Evolutionary conservation across 805 yeast species (phyloP).

Genomic region (Dipodascopsis uninucleata): DNA sequence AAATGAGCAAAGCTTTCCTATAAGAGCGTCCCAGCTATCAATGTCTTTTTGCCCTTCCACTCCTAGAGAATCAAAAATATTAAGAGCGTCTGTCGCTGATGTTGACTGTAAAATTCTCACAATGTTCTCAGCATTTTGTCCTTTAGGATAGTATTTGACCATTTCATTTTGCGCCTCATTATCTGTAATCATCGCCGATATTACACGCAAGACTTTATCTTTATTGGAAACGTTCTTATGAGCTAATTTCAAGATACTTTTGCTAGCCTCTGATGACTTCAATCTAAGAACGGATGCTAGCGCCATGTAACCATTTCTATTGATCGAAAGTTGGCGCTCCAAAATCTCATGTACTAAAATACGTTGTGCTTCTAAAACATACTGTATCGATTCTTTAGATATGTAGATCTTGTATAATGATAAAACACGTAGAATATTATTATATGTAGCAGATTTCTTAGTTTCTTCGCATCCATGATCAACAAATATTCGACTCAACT

Average conservation of each 20-base stretch:
- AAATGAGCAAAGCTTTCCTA: conserved; percentile 2
- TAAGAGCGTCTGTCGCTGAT: conserved; percentile 8
- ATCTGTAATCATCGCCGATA: conserved; percentile 4
- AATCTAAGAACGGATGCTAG: conserved; percentile 10
- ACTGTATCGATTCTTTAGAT: not conserved
- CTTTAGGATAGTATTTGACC: conserved; percentile 9
- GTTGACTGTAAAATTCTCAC: conserved; percentile 3
- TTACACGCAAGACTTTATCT: not conserved
- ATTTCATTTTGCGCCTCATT: not conserved
- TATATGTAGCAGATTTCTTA: conserved; percentile 17
- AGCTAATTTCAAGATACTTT: conserved; percentile 6
- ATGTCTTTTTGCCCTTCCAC: conserved; percentile 6
- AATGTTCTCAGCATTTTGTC: not conserved
- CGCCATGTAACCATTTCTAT: conserved; percentile 16
- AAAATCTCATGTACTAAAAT: conserved; percentile 8
- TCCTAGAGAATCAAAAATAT: conserved; percentile 6
- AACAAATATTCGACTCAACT: conserved; percentile 12
- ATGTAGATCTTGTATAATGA: conserved; percentile 4
- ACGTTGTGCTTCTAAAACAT: conserved; percentile 7
- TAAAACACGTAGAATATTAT: conserved; percentile 6
- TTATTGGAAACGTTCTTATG: conserved; percentile 11
- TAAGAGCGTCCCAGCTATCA: conserved; percentile 13
- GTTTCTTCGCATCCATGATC: not conserved
- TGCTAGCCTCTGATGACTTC: conserved; percentile 8
- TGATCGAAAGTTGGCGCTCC: conserved; percentile 1